Base-by-base conservation (phyloP, 2,329 filamentous ascomycete genomes). In the Cercospora brassicicola region DNA sequence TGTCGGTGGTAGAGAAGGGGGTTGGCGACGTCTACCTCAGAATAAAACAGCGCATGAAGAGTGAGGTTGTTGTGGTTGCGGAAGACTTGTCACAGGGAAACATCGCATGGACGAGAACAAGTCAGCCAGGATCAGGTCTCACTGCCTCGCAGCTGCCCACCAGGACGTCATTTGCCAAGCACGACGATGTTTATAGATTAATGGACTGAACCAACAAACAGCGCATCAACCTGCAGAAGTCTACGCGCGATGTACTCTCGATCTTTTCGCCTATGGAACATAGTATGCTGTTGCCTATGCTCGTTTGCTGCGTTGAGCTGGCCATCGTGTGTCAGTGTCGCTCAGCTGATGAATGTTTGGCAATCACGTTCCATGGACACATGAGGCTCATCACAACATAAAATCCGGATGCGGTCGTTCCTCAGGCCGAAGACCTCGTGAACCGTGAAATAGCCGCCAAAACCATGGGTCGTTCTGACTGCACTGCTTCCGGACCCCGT, bases 341-440 rank as follows among this genome's bases (percentile, higher is more conserved):
- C 15, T 42, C 53, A 20, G 53, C 53, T 57, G 26, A 57, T 56
- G 53, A 31, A 3, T 57, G 20, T 57, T n/a, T 26, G 53, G 13
- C 13, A 31, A 33, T 57, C 53, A 57, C 53, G 26, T n/a, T 51
- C 15, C 15, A 33, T 48, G 36, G 11, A 18, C 48, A 26, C 33
- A 42, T 55, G 53, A 31, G 53, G 15, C 53, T 30, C 30, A 3
- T 30, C 30, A 57, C 30, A 30, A 30, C 30, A 30, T 18, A 30
- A 15, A 28, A 18, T 18, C 30, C 36, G 63, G 63, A 65, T 39
- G 63, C 63, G 53, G 63, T 26, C 45, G 63, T 59, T 65, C 36
- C 13, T 33, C 18, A 51, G 26, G 57, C 57, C 36, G 57, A 39
- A 15, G 57, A 60, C 36, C 23, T 42, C 26, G 26, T 33, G 30